A percentile compares a stretch with the other conserved stretches of the same genome.
These are phyloP conservation scores for Leptoxyphium fumago DNA, from an alignment of 2,329 filamentous ascomycete genomes.

Conservation along the genomic window DNA sequence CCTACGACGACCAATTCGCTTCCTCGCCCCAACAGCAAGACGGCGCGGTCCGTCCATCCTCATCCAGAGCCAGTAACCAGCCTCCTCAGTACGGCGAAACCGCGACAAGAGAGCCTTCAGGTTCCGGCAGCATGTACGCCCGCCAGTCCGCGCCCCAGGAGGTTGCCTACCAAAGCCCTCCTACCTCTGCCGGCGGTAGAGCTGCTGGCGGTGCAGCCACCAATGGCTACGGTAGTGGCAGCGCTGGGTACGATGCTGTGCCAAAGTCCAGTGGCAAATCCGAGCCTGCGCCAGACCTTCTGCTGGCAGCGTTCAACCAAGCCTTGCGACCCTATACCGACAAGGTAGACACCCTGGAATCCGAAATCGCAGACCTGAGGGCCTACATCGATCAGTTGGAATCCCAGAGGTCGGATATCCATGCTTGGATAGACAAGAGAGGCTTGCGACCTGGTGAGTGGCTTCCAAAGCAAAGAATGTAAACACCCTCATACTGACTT, in stretches of 20 bases:
- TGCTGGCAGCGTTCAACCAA: constrained; percentile 39
- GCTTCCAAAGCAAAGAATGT: not conserved
- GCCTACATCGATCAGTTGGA: constrained; percentile 37
- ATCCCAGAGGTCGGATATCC: constrained; percentile 35
- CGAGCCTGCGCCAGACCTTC: constrained; percentile 35
- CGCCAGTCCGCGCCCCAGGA: constrained; percentile 28
- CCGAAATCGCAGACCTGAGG: constrained; percentile 35
- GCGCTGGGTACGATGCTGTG: constrained; percentile 10
- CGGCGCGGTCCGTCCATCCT: constrained; percentile 17
- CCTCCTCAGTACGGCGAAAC: constrained; percentile 10
- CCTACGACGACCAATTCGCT: constrained; percentile 20
- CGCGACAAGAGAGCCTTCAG: constrained; percentile 12
- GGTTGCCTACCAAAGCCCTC: constrained; percentile 9
- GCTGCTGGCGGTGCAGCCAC: constrained; percentile 1
- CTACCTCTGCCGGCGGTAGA: not conserved
- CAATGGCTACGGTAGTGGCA: not conserved
- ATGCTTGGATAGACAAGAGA: constrained; percentile 42
- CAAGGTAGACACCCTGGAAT: constrained; percentile 37
- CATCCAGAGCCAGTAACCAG: constrained; percentile 21
- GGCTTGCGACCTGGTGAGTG: constrained; percentile 36
- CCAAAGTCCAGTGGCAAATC: constrained; percentile 8
- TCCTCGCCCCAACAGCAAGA: constrained; percentile 14
- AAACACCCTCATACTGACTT: constrained; percentile 1
- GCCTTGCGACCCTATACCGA: constrained; percentile 37
- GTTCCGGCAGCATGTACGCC: constrained; percentile 29